Conservation (phyloP, 805 yeast species). For the Wickerhamomyces ciferrii region DNA sequence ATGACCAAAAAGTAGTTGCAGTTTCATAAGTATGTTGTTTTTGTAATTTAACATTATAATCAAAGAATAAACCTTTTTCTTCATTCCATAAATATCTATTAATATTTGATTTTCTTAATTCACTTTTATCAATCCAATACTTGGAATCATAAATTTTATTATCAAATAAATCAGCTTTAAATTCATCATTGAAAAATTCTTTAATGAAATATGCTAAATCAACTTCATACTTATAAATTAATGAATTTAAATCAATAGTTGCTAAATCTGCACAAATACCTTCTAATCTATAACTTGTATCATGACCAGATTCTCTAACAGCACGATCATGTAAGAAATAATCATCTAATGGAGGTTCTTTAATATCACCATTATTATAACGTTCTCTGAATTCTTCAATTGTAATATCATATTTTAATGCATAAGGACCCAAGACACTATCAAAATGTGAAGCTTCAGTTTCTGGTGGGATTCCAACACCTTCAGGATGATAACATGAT, state of each 20-base stretch:
- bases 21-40: slow-evolving; percentile 66
- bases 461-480: slow-evolving; percentile 94
- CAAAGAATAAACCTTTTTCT: slow-evolving; percentile 70
- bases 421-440: slow-evolving; percentile 62
- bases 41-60: slow-evolving; percentile 62
- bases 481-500: slow-evolving; percentile 87
- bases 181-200: slow-evolving; percentile 45
- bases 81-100: slow-evolving; percentile 82
- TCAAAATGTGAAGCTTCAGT: slow-evolving; percentile 88
- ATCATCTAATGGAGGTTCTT: slow-evolving; percentile 81
- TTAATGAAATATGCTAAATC: slow-evolving; percentile 72
- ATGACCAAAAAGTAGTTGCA: slow-evolving; percentile 88
- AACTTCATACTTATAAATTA: slow-evolving; percentile 82
- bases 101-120: slow-evolving; percentile 45
- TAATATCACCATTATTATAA: slow-evolving; percentile 62
- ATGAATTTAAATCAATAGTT: slow-evolving; percentile 82
- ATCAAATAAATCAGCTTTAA: slow-evolving; percentile 28
- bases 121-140: slow-evolving; percentile 62
- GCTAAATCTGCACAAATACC: slow-evolving; percentile 87
- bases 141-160: slow-evolving; percentile 38
- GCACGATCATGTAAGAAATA: slow-evolving; percentile 91
- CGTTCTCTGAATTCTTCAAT: slow-evolving; percentile 59
- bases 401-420: slow-evolving; percentile 51
- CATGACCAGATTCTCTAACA: slow-evolving; percentile 95
- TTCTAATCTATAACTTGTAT: slow-evolving; percentile 85